Conservation (phyloP, 768 basidiomycete species). For the Boletus subcaerulescens region DNA sequence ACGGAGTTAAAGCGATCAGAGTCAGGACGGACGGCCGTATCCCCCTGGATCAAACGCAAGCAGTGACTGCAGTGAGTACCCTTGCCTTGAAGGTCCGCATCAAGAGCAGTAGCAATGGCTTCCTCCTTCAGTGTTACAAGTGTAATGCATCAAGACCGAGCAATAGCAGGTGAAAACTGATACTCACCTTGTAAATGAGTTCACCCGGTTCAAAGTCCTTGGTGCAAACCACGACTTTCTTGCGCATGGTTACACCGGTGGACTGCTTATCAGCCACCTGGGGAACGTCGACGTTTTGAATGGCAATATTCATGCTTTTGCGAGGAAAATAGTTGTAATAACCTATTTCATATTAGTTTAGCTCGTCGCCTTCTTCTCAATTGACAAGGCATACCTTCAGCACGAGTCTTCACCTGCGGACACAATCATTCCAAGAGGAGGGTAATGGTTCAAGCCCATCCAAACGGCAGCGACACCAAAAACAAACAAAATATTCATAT, state of each 20-base stretch:
- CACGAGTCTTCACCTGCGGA: slow-evolving; percentile 58
- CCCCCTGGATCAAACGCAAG: slow-evolving; percentile 53
- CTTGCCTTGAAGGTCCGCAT: slow-evolving; percentile 63
- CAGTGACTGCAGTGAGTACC: slow-evolving; percentile 75
- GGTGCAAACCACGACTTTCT: slow-evolving; percentile 57
- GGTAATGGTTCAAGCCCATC: slow-evolving; percentile 14
- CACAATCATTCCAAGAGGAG: slow-evolving; percentile 11
- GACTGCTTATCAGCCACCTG: slow-evolving; percentile 16
- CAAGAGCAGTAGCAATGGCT: slow-evolving; percentile 69
- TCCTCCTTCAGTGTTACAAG: slow-evolving; percentile 52
- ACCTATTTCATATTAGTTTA: slow-evolving; percentile 42
- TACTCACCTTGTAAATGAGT: slow-evolving; percentile 67
- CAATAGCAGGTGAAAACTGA: background rate
- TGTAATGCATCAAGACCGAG: slow-evolving; percentile 2
- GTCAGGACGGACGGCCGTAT: slow-evolving; percentile 42
- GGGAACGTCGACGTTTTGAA: slow-evolving; percentile 38
- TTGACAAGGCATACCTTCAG: slow-evolving; percentile 65
- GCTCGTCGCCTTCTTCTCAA: slow-evolving; percentile 9
- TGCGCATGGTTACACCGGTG: slow-evolving; percentile 28
- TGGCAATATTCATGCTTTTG: slow-evolving; percentile 63
- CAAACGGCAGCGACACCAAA: slow-evolving; percentile 16
- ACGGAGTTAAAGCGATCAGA: slow-evolving; percentile 53
- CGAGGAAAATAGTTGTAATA: slow-evolving; percentile 81
- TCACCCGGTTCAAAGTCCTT: slow-evolving; percentile 72
- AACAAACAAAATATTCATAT: slow-evolving; percentile 48